Evolutionary conservation across 2,329 filamentous ascomycete species (phyloP).

Genomic region (Diaporthe australafricana): DNA sequence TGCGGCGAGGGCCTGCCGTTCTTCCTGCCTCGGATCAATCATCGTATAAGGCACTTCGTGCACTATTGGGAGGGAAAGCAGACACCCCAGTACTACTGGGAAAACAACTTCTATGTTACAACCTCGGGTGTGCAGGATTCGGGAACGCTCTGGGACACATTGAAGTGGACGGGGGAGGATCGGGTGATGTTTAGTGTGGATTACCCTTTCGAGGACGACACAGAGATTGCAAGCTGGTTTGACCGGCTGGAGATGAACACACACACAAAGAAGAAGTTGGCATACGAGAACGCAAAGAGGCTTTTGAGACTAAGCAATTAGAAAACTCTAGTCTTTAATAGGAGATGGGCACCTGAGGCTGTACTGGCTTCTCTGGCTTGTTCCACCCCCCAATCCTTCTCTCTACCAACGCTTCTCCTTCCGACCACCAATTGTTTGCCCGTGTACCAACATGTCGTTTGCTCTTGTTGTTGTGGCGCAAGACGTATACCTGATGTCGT

Average conservation of each 20-base stretch:
- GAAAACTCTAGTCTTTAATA: not conserved
- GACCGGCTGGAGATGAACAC: slow-evolving; percentile 26
- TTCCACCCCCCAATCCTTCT: too few relatives aligned
- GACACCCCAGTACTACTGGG: slow-evolving; percentile 21
- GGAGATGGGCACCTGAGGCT: too few relatives aligned
- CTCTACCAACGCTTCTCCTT: too few relatives aligned
- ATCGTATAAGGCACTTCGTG: slow-evolving; percentile 9
- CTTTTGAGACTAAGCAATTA: slow-evolving; percentile 11
- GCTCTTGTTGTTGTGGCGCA: not conserved
- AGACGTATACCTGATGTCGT: not conserved
- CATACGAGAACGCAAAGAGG: slow-evolving; percentile 24
- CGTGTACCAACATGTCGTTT: not conserved
- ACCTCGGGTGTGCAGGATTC: slow-evolving; percentile 19
- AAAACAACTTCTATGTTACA: slow-evolving; percentile 26
- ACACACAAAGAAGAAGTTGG: slow-evolving; percentile 15
- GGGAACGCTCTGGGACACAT: not conserved
- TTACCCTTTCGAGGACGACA: slow-evolving; percentile 16
- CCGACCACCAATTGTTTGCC: too few relatives aligned
- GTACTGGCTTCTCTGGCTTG: not conserved
- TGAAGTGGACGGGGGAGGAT: slow-evolving; percentile 27
- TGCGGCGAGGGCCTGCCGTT: slow-evolving; percentile 42
- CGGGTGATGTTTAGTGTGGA: slow-evolving; percentile 28
- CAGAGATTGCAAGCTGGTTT: slow-evolving; percentile 16
- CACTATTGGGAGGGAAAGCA: slow-evolving; percentile 13
- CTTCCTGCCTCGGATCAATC: slow-evolving; percentile 33